Percentiles rank a stretch among this genome's conserved stretches.
Evolutionary conservation across 2,329 filamentous ascomycete genomes (phyloP).

Genomic region (Diplodia corticola): DNA sequence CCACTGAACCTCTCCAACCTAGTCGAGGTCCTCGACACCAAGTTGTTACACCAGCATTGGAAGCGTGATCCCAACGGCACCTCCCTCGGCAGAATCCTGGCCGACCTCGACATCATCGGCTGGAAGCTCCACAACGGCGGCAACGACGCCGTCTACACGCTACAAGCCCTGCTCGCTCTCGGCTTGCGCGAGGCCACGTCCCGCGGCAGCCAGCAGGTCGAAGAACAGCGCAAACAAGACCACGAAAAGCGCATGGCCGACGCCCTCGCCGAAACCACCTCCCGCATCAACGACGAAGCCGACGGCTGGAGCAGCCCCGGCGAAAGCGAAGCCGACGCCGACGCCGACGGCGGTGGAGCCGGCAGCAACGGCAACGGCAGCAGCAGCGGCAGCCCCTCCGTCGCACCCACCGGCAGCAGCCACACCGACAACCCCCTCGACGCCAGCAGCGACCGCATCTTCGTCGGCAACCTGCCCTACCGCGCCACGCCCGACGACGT

Average conservation of each 20-base stretch:
- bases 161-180: slow-evolving; percentile 71
- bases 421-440: neutral
- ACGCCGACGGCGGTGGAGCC: slow-evolving; percentile 33
- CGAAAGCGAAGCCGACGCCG: too few species aligned
- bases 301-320: slow-evolving; percentile 42
- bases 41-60: slow-evolving; percentile 66
- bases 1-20: slow-evolving; percentile 56
- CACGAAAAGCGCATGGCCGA: slow-evolving; percentile 30
- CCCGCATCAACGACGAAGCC: slow-evolving; percentile 43
- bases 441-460: slow-evolving; percentile 2
- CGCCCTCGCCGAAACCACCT: slow-evolving; percentile 33
- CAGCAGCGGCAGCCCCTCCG: neutral
- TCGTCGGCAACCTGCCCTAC: slow-evolving; percentile 14
- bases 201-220: slow-evolving; percentile 33
- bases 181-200: slow-evolving; percentile 48
- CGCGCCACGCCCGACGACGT: slow-evolving; percentile 7
- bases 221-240: slow-evolving; percentile 30
- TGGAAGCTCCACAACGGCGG: slow-evolving; percentile 80
- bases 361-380: neutral
- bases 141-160: slow-evolving; percentile 80
- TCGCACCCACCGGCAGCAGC: neutral
- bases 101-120: slow-evolving; percentile 62
- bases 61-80: slow-evolving; percentile 54
- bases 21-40: slow-evolving; percentile 71
- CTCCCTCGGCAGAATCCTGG: slow-evolving; percentile 62